phyloP scores from a whole-genome alignment of 2,329 filamentous ascomycete genomes.

The Colletotrichum coccodes region DNA sequence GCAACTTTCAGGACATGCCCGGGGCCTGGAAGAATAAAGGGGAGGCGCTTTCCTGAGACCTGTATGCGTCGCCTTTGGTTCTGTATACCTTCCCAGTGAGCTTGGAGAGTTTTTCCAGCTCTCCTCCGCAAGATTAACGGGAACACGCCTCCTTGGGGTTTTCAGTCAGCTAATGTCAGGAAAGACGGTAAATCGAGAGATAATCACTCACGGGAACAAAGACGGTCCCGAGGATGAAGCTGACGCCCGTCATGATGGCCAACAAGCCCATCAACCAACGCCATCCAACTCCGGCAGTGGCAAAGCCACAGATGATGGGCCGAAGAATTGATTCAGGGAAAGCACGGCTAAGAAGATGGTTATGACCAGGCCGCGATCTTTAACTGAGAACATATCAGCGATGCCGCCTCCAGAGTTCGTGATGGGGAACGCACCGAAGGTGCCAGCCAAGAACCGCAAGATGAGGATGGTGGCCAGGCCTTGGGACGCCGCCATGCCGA shows the following conservation, averaged over 20 bases:
- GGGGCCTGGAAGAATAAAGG: constrained; percentile 61
- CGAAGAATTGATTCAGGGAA: constrained; percentile 70
- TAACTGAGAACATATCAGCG: constrained; percentile 69
- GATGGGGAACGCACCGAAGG: constrained; percentile 70
- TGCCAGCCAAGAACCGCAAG: constrained; percentile 75
- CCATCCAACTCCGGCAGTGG: constrained; percentile 70
- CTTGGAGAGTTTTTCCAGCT: constrained; percentile 59
- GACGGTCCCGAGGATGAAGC: constrained; percentile 64
- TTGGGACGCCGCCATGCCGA: constrained; percentile 65
- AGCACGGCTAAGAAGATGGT: constrained; percentile 70
- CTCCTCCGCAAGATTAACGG: constrained; percentile 65
- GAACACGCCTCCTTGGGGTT: constrained; percentile 66
- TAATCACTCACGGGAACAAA: constrained; percentile 42
- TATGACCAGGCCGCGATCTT: constrained; percentile 66
- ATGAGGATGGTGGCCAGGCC: constrained; percentile 70
- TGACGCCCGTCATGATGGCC: constrained; percentile 67
- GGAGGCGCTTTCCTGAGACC: constrained; percentile 52
- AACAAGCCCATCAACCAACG: constrained; percentile 73
- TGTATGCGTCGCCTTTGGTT: constrained; percentile 57
- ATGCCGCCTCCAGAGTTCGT: constrained; percentile 72
- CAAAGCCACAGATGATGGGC: constrained; percentile 71
- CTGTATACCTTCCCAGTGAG: constrained; percentile 65
- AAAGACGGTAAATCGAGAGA: too few relatives aligned
- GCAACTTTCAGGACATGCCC: constrained; percentile 65
- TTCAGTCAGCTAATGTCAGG: too few relatives aligned